Conservation (phyloP, 352 stramenopile genomes). For the Pythium dissotocum region DNA sequence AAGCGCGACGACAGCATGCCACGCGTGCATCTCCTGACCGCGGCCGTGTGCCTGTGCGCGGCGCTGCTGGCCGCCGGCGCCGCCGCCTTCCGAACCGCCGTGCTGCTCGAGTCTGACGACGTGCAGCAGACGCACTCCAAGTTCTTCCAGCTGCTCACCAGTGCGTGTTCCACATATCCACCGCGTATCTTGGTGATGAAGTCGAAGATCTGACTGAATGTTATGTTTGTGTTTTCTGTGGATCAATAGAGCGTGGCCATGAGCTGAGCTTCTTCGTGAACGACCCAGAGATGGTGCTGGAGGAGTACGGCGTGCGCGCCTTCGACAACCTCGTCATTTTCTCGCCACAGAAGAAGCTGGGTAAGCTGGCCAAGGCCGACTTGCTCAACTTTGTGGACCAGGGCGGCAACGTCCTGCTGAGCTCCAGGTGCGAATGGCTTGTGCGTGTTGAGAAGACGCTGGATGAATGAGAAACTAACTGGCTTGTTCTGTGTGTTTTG, state of each 20-base stretch:
- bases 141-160: conserved; percentile 70
- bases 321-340: conserved; percentile 92
- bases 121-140: conserved; percentile 69
- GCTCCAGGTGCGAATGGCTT: conserved; percentile 36
- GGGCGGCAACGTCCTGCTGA: conserved; percentile 84
- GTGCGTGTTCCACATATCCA: conserved; percentile 27
- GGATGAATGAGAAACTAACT: background rate
- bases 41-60: conserved; percentile 23
- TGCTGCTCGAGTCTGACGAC: conserved; percentile 62
- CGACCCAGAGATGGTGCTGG: conserved; percentile 58
- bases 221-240: conserved; percentile 2
- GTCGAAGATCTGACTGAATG: background rate
- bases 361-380: conserved; percentile 64
- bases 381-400: conserved; percentile 85
- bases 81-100: conserved; percentile 56
- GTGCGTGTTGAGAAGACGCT: background rate
- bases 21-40: conserved; percentile 30
- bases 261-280: conserved; percentile 60
- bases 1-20: conserved; percentile 26
- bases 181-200: background rate
- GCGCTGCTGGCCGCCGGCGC: conserved; percentile 20
- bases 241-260: conserved; percentile 56
- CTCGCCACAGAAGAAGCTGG: conserved; percentile 79
- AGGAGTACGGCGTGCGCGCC: conserved; percentile 81
- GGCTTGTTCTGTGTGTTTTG: background rate